Evolutionary conservation across 345 rosid genomes (phyloP).

Genomic region (Ailanthus altissimus): DNA sequence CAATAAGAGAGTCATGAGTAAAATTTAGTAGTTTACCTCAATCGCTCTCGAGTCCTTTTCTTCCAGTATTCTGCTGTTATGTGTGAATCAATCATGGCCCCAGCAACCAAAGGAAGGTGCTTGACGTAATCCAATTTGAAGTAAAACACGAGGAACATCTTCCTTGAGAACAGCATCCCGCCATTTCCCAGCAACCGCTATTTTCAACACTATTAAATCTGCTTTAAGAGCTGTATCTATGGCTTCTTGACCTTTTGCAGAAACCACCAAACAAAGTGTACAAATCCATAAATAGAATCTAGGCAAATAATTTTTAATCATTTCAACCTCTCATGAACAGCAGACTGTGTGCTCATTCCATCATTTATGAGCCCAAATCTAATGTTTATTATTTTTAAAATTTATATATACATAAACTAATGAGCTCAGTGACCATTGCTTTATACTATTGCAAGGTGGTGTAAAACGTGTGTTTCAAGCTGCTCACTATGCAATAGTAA

Average conservation of each 20-base stretch:
- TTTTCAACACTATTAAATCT: slow-evolving; percentile 78
- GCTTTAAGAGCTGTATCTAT: no score
- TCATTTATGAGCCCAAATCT: background rate
- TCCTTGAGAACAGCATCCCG: slow-evolving; percentile 78
- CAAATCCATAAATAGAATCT: slow-evolving; percentile 7
- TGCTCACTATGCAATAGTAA: no score
- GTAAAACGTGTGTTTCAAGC: no score
- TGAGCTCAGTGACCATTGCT: no score
- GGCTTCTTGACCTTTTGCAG: no score
- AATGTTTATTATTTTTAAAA: no score
- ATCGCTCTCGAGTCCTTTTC: slow-evolving; percentile 69
- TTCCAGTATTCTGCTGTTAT: slow-evolving; percentile 97
- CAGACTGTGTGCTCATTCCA: background rate
- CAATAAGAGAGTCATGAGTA: background rate
- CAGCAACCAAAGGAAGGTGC: slow-evolving; percentile 91
- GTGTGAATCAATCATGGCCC: no score
- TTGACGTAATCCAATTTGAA: slow-evolving; percentile 81
- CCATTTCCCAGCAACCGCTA: slow-evolving; percentile 98
- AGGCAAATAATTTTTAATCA: slow-evolving; percentile 3
- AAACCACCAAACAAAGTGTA: slow-evolving; percentile 43
- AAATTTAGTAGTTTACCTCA: slow-evolving; percentile 25
- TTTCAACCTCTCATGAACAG: slow-evolving; percentile 15
- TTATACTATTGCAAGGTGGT: no score
- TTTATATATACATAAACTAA: no score
- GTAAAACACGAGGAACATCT: slow-evolving; percentile 59